Base-by-base conservation (phyloP, 306 rosid genomes). In the Vachellia pachyceras region DNA sequence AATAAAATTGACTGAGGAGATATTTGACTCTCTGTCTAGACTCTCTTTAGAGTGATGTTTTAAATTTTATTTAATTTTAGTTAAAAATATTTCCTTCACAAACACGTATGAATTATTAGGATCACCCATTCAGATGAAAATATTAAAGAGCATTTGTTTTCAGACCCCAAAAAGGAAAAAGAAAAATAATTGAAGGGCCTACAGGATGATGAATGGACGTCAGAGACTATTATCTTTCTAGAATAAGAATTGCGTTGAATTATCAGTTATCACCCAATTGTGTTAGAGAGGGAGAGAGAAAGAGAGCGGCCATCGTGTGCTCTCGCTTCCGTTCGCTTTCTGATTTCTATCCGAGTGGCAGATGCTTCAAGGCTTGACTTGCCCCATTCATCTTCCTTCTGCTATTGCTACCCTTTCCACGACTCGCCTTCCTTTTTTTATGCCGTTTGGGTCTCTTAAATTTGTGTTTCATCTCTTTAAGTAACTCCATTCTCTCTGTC, bases 311-410 rank as follows among this genome's bases (percentile, higher is more conserved):
- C 33, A 20, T 18, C 7, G 15, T 17, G 76, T 67, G 39, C 60
- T 18, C 64, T 13, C 55, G 15, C 74, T 44, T 42, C 55, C 77
- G 18, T 64, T 67, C 15, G 11, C 70, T 50, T 72, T 57, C 25
- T 37, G 47, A 41, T 69, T 80, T 82, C 76, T 57, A 75, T 80
- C 79, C 78, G 61, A 25, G 80, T 88, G 94, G 92, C 85, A 88
- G 83, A 87, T 85, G 67, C 81, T 81, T 23, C 87, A 14, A 71
- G 55, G 33, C 55, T 44, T 69, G 23, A 11, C n/a, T 13, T 22
- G 13, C n/a, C 73, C 74, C 55, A 42, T 69, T 22, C 20, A 69
- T 12, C 74, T 42, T 42, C 17, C 36, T 69, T 69, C n/a, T 13
- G 3, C 13, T 50, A 39, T 57, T 9, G 13, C 10, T 67, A 75